phyloP scores from a whole-genome alignment of 2,329 filamentous ascomycete genomes.

The Colletotrichum chlorophyti region DNA sequence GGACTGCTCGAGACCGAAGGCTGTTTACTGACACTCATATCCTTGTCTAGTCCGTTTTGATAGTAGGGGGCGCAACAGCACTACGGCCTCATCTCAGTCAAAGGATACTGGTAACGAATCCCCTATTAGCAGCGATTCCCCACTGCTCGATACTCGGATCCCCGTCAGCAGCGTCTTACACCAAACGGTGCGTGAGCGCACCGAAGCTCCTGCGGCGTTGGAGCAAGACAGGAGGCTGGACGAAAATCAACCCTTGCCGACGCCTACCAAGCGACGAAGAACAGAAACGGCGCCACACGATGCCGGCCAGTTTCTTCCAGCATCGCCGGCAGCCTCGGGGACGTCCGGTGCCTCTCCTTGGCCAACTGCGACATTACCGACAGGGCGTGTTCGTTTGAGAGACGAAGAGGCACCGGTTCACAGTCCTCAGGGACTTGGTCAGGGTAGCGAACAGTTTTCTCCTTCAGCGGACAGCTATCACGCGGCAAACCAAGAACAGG shows the following conservation, averaged over 20 bases:
- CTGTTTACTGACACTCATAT: too few relatives aligned
- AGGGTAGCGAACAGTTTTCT: slow-evolving; percentile 4
- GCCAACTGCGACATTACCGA: neutral
- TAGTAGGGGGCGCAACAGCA: slow-evolving; percentile 1
- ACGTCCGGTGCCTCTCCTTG: neutral
- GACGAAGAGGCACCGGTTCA: neutral
- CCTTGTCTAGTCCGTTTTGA: slow-evolving; percentile 7
- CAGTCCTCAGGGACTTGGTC: slow-evolving; percentile 22
- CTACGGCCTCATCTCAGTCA: neutral
- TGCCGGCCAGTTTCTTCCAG: slow-evolving; percentile 5
- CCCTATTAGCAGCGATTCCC: neutral
- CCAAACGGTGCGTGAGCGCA: neutral
- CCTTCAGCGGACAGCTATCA: slow-evolving; percentile 7
- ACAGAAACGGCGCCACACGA: neutral
- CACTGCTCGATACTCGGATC: neutral
- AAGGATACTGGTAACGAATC: neutral
- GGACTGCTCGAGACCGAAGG: too few relatives aligned
- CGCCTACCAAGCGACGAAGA: slow-evolving; percentile 8
- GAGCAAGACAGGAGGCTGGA: neutral
- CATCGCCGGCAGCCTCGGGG: slow-evolving; percentile 6
- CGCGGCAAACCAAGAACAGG: neutral
- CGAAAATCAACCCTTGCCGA: neutral
- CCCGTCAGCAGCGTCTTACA: neutral
- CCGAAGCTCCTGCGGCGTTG: neutral
- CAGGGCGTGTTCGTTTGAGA: neutral